These are phyloP conservation scores for Pseudogymnoascus sp. DNA, from an alignment of 2,329 filamentous ascomycete genomes.

Conservation along the genomic window DNA sequence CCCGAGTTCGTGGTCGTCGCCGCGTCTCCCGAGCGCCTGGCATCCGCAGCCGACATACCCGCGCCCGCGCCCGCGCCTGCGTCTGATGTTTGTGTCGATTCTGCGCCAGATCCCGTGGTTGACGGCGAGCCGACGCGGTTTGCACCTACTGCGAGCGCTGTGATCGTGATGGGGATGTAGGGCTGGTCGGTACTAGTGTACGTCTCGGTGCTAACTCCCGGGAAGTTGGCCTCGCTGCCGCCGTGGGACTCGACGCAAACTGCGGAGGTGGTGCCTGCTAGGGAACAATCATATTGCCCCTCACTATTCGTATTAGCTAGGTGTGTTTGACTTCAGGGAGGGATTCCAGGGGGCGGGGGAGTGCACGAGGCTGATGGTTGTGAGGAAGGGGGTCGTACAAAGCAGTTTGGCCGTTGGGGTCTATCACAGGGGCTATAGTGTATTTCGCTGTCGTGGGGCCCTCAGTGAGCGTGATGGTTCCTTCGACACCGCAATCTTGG, in stretches of 20 bases:
- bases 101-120: conserved; percentile 2
- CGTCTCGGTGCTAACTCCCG: conserved; percentile 16
- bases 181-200: conserved; percentile 13
- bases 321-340: too few relatives aligned
- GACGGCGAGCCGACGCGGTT: neutral
- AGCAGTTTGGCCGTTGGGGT: conserved; percentile 10
- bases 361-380: neutral
- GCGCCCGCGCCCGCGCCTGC: conserved; percentile 9
- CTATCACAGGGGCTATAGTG: conserved; percentile 13
- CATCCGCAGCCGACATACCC: neutral
- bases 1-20: conserved; percentile 2
- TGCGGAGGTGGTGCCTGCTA: conserved; percentile 16
- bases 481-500: conserved; percentile 13
- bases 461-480: conserved; percentile 15
- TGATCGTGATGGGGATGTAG: conserved; percentile 17
- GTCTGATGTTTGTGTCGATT: neutral
- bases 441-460: conserved; percentile 15
- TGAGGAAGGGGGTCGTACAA: conserved; percentile 12
- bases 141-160: conserved; percentile 8
- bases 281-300: conserved; percentile 16
- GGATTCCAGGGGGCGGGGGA: neutral
- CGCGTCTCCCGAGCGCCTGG: neutral
- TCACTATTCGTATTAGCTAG: conserved; percentile 11
- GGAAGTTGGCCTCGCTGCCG: conserved; percentile 17
- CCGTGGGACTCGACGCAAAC: conserved; percentile 17